phyloP scores from a whole-genome alignment of 768 basidiomycete species.

The Mycena kentingensis region DNA sequence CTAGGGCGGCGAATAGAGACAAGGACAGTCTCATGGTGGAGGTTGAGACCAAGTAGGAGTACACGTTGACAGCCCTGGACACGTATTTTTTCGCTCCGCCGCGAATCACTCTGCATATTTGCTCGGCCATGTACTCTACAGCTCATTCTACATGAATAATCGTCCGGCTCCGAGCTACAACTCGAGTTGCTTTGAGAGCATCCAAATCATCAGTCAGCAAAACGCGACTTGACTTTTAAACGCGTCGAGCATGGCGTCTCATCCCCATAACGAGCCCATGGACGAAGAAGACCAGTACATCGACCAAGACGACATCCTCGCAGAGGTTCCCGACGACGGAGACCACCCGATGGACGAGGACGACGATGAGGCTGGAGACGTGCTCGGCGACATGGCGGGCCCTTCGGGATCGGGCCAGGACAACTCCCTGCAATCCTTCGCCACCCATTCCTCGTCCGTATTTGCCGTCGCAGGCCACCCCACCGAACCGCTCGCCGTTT shows the following conservation, averaged over 20 bases:
- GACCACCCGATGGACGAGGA: constrained; percentile 74
- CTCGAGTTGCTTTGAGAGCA: no score
- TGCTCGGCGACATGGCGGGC: constrained; percentile 45
- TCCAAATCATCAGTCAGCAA: constrained; percentile 27
- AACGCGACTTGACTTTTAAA: constrained; percentile 14
- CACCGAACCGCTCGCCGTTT: constrained; percentile 75
- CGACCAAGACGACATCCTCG: constrained; percentile 62
- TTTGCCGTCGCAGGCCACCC: constrained; percentile 88
- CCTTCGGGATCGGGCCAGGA: constrained; percentile 48
- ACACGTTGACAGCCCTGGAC: neutral
- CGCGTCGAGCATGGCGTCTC: no score
- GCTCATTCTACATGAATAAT: no score
- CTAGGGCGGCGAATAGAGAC: constrained; percentile 56
- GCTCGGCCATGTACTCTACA: no score
- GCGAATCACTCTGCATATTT: no score
- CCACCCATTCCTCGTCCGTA: constrained; percentile 72
- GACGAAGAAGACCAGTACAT: constrained; percentile 64
- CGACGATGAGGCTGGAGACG: constrained; percentile 44
- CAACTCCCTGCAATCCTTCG: constrained; percentile 71
- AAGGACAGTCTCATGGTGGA: constrained; percentile 61
- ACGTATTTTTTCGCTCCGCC: no score
- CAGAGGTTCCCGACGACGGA: constrained; percentile 65
- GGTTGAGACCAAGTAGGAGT: constrained; percentile 21
- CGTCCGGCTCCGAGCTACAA: no score
- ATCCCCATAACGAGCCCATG: constrained; percentile 42